phyloP scores from a whole-genome alignment of 139 green algal genomes.

The Haematococcus sp. region DNA sequence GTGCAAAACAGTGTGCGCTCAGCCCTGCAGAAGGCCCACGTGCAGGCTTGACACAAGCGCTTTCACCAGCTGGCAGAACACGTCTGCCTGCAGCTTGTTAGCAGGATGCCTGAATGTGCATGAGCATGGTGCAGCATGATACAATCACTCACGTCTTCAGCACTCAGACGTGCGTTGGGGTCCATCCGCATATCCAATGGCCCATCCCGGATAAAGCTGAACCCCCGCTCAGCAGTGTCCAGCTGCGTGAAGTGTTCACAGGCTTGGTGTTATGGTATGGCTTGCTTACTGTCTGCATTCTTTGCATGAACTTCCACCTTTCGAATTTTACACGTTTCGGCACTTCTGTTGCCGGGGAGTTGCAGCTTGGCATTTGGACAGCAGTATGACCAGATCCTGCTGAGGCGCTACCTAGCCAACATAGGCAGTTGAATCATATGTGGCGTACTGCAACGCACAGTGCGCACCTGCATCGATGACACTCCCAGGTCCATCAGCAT shows the following conservation, averaged over 20 bases:
- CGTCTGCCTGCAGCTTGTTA: background rate
- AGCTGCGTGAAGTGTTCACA: slow-evolving; percentile 57
- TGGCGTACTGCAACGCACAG: too few relatives aligned
- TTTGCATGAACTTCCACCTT: too few relatives aligned
- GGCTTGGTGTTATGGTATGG: background rate
- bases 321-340: too few relatives aligned
- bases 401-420: too few relatives aligned
- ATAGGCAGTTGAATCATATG: too few relatives aligned
- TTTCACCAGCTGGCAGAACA: too few relatives aligned
- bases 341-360: too few relatives aligned
- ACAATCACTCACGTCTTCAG: slow-evolving; percentile 49
- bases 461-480: slow-evolving; percentile 93
- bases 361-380: too few relatives aligned
- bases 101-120: background rate
- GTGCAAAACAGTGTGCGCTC: background rate
- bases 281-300: too few relatives aligned
- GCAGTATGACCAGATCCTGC: too few relatives aligned
- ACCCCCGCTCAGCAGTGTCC: slow-evolving; percentile 82
- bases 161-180: slow-evolving; percentile 46
- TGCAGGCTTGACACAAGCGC: too few relatives aligned
- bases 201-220: slow-evolving; percentile 82
- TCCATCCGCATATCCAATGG: slow-evolving; percentile 96
- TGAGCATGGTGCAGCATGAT: background rate
- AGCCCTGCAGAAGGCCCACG: too few relatives aligned
- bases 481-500: slow-evolving; percentile 94